Evolutionary conservation across 768 basidiomycete species (phyloP), one percentile per base, ranked within the genome.

Genomic region (Inosperma sp.): DNA sequence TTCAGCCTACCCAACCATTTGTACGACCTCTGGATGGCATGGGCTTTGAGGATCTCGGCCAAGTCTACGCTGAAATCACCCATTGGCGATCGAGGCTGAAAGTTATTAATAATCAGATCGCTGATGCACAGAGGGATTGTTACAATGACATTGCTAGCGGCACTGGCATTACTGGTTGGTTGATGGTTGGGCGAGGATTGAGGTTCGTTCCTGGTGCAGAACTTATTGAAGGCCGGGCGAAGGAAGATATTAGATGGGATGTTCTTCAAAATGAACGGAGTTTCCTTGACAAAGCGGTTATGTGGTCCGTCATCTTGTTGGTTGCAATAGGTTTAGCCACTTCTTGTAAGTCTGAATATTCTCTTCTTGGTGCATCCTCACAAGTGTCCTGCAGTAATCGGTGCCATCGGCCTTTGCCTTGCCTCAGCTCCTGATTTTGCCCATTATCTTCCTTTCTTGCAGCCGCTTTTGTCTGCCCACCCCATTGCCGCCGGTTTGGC

Each of bases 191-290:
- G 7, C 73, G 79, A 22, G 87, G 86, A 1, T 63, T 90, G 52
- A 66, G 80, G 48, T 77, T 74, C 56, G 63, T 91, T 22, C 81
- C 80, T 25, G 81, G 81, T 2, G 65, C 85, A 5, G 70, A 86
- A 61, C 68, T 85, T 29, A 88, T 93, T 19, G 84, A 88, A 61
- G 89, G 89, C 2, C 70, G 85, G 52, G 84, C 87, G 12, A 89
- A 87, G 64, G 88, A 91, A 59, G 88, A 91, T 63, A 80, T 93
- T 29, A 69, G 84, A 48, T 93, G 88, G 88, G 81, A 83, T 51
- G 81, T 86, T 21, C 68, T 91, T 42, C 85, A 87, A 65, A 73
- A 77, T 53, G 77, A 81, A 62, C 69, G 77, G 31, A 75, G 69
- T 29, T 48, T 62, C 42, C 53, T 78, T 52, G 78, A 81, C 55